phyloP scores from a whole-genome alignment of 148 eudicot genomes.

The Tetragonia tetragonoides region DNA sequence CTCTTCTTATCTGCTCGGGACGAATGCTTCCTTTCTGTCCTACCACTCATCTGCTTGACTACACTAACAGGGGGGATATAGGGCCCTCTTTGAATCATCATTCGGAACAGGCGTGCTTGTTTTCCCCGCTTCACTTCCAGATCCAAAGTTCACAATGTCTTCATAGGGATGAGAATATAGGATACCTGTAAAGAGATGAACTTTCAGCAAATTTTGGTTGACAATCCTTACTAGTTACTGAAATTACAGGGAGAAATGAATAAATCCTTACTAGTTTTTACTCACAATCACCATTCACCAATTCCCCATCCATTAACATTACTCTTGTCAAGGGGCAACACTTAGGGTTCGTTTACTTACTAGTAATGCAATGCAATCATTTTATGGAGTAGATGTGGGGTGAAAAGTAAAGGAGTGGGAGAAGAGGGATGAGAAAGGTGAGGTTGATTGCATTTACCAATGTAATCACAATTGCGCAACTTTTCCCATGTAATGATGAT shows the following conservation, averaged over 20 bases:
- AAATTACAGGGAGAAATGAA: not conserved
- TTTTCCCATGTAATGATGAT: too few relatives aligned
- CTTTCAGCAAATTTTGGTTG: not conserved
- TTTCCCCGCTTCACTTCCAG: constrained; percentile 24
- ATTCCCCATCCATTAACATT: too few relatives aligned
- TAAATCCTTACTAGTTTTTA: too few relatives aligned
- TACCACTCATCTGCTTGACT: constrained; percentile 23
- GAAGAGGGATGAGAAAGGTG: too few relatives aligned
- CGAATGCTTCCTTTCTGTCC: constrained; percentile 21
- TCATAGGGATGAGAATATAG: constrained; percentile 87
- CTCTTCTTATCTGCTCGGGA: constrained; percentile 42
- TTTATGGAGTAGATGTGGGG: too few relatives aligned
- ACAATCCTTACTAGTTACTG: not conserved
- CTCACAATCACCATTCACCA: too few relatives aligned
- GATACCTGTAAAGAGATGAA: constrained; percentile 48
- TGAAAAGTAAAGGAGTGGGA: too few relatives aligned
- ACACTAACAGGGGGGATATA: constrained; percentile 11
- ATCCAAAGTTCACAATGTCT: constrained; percentile 63
- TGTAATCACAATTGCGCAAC: too few relatives aligned
- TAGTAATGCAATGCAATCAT: too few relatives aligned
- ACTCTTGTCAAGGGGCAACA: too few relatives aligned
- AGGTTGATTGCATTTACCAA: too few relatives aligned
- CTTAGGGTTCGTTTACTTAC: too few relatives aligned
- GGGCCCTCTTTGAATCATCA: constrained; percentile 24
- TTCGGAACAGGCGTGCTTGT: constrained; percentile 2